A percentile compares a stretch with the other conserved stretches of the same genome.
phyloP scores from a whole-genome alignment of 176 grass and related monocot species.

The Juncus inflexus region DNA sequence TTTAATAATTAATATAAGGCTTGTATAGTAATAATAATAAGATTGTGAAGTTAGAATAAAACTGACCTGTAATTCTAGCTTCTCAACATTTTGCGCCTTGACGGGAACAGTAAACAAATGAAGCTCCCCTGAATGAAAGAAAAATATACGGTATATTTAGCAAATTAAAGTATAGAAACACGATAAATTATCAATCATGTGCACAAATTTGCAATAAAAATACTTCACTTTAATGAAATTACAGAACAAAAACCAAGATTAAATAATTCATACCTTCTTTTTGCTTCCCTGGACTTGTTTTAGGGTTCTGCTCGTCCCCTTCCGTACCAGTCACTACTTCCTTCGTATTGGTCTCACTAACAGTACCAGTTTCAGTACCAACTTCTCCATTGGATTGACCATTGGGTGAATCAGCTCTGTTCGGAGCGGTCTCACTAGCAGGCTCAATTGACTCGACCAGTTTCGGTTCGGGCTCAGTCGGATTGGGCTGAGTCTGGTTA shows the following conservation, averaged over 20 bases:
- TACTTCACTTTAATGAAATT: background rate
- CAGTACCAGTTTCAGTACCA: conserved; percentile 17
- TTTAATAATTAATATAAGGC: too few relatives aligned
- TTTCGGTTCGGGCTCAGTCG: conserved; percentile 32
- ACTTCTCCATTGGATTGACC: conserved; percentile 34
- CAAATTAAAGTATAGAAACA: background rate
- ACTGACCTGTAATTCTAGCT: conserved; percentile 83
- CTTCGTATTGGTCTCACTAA: background rate
- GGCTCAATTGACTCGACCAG: conserved; percentile 1
- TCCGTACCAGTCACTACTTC: conserved; percentile 14
- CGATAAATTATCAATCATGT: too few relatives aligned
- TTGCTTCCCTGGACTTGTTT: conserved; percentile 21
- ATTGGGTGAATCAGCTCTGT: conserved; percentile 30
- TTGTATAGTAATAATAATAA: too few relatives aligned
- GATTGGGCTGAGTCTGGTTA: conserved; percentile 1
- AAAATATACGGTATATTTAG: background rate
- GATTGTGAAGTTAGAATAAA: conserved; percentile 3
- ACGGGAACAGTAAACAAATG: conserved; percentile 80
- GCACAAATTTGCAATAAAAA: too few relatives aligned
- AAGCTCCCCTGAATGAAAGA: conserved; percentile 61
- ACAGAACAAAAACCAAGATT: background rate
- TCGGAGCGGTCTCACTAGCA: conserved; percentile 5
- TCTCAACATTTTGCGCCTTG: conserved; percentile 82
- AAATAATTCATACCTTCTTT: conserved; percentile 21
- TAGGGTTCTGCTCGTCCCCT: conserved; percentile 59